phyloP scores from a whole-genome alignment of 129 eudicot species.

The Artemisia annua region DNA sequence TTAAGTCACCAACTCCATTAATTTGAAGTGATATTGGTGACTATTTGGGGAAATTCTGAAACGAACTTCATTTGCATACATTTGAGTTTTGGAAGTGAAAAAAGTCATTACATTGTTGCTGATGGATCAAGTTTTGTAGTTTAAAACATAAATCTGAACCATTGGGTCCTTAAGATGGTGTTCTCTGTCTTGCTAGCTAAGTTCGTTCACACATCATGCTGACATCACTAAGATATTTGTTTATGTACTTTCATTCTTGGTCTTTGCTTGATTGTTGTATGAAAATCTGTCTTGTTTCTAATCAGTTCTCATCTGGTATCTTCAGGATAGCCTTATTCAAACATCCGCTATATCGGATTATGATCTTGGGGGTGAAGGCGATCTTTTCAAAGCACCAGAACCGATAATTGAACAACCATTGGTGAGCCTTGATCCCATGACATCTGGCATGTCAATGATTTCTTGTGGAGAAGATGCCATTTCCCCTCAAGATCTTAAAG shows the following conservation, averaged over 20 bases:
- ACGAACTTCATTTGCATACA: no score
- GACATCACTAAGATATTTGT: no score
- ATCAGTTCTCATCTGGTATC: conserved; percentile 2
- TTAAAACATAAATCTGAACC: conserved; percentile 10
- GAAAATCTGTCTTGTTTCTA: conserved; percentile 23
- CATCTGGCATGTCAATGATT: conserved; percentile 63
- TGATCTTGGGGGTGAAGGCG: conserved; percentile 93
- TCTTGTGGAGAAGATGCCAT: conserved; percentile 69
- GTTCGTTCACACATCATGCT: no score
- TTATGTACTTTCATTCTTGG: neutral
- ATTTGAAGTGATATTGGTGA: no score
- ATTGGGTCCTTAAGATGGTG: conserved; percentile 20
- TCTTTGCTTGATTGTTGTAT: conserved; percentile 15
- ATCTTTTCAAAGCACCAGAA: conserved; percentile 93
- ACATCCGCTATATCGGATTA: conserved; percentile 67
- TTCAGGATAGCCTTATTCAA: conserved; percentile 51
- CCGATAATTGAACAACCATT: conserved; percentile 71
- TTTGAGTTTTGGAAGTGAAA: neutral
- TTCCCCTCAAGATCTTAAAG: conserved; percentile 53
- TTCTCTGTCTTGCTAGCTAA: neutral
- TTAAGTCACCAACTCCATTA: no score
- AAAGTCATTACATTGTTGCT: conserved; percentile 18
- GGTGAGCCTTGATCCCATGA: conserved; percentile 58
- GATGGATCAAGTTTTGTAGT: conserved; percentile 7
- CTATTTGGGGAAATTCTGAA: no score